Conservation (phyloP, 2,329 filamentous ascomycete species). For the Coleophoma crateriformis region DNA sequence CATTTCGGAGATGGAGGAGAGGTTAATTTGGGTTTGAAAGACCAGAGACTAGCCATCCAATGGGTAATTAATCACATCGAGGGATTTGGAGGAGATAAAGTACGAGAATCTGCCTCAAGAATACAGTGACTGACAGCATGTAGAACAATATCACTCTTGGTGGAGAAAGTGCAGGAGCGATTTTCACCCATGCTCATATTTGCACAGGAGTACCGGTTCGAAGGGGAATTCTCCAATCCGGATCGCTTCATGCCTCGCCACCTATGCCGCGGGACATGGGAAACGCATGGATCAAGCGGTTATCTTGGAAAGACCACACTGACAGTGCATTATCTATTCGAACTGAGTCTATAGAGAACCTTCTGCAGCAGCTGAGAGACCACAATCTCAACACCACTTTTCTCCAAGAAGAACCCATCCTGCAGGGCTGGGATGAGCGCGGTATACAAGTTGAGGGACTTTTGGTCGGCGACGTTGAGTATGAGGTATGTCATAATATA, state of each 20-base stretch:
- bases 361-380: conserved; percentile 29
- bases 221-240: conserved; percentile 33
- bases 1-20: conserved; percentile 36
- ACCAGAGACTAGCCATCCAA: conserved; percentile 28
- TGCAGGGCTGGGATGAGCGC: conserved; percentile 31
- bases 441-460: conserved; percentile 28
- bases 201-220: conserved; percentile 26
- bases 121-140: background rate
- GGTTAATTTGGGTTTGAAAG: conserved; percentile 30
- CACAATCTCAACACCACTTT: conserved; percentile 35
- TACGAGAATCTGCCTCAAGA: background rate
- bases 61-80: conserved; percentile 22
- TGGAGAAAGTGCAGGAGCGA: conserved; percentile 40
- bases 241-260: conserved; percentile 35
- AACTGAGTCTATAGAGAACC: conserved; percentile 20
- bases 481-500: conserved; percentile 27
- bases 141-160: conserved; percentile 34
- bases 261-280: conserved; percentile 31
- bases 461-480: conserved; percentile 37
- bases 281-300: conserved; percentile 21
- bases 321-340: conserved; percentile 23
- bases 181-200: conserved; percentile 37
- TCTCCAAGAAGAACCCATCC: conserved; percentile 31
- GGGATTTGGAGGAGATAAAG: conserved; percentile 25
- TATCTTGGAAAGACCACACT: conserved; percentile 23